These are phyloP conservation scores for Cutaneotrichosporon spelunceum DNA, from an alignment of 1,284 basidiomycete species.

Conservation along the genomic window DNA sequence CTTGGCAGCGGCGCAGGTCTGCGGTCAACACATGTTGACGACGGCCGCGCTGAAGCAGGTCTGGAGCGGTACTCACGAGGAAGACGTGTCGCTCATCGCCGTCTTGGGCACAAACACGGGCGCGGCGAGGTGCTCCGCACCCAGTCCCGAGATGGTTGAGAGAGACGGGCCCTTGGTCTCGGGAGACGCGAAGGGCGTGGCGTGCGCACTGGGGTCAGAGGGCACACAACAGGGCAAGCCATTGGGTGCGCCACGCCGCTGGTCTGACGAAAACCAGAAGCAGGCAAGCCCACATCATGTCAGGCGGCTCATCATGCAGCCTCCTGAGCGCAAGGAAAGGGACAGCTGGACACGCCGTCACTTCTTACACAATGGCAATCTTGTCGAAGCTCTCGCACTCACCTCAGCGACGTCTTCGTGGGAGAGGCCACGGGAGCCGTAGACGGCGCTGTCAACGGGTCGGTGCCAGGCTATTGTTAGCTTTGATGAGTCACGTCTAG, in stretches of 20 bases:
- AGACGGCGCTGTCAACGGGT: constrained; percentile 12
- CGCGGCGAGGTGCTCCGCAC: constrained; percentile 53
- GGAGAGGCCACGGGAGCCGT: constrained; percentile 11
- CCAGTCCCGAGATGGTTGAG: constrained; percentile 17
- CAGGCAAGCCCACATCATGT: background rate
- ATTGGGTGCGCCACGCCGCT: background rate
- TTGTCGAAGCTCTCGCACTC: background rate
- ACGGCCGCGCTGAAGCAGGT: background rate
- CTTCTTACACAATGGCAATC: background rate
- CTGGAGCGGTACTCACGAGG: constrained; percentile 11
- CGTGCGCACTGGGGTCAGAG: constrained; percentile 9
- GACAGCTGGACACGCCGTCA: background rate
- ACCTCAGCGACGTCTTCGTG: constrained; percentile 21
- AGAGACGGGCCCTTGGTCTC: constrained; percentile 42
- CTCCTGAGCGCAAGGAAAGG: background rate
- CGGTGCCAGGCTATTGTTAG: constrained; percentile 20
- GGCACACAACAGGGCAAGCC: background rate
- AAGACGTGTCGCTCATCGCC: constrained; percentile 27
- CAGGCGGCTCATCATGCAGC: background rate
- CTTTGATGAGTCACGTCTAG: background rate
- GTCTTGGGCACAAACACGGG: constrained; percentile 81
- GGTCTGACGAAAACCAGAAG: background rate
- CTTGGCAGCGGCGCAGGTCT: background rate
- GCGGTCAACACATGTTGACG: background rate
- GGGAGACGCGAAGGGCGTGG: constrained; percentile 16